These are phyloP conservation scores for Vanrija humicola DNA, from an alignment of 1,284 basidiomycete genomes.

Conservation along the genomic window DNA sequence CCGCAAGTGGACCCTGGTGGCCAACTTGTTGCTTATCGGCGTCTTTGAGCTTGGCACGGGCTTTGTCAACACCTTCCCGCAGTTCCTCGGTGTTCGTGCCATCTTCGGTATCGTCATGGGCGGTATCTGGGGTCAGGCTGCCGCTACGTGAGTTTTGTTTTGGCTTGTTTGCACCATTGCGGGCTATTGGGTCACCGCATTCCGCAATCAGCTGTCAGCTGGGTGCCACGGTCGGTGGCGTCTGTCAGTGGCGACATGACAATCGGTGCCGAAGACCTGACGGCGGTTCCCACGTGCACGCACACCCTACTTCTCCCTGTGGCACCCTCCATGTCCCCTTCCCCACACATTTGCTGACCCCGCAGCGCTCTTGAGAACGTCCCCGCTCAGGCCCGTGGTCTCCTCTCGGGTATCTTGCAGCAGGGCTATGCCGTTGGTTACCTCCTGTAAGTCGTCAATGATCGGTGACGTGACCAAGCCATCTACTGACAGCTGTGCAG, in stretches of 20 bases:
- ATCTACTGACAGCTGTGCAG: background rate
- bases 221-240: no score
- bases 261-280: no score
- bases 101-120: slow-evolving; percentile 85
- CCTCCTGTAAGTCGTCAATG: slow-evolving; percentile 34
- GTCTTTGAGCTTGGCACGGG: slow-evolving; percentile 69
- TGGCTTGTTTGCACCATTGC: no score
- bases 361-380: slow-evolving; percentile 80
- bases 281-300: no score
- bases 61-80: slow-evolving; percentile 51
- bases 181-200: no score
- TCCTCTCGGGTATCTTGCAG: slow-evolving; percentile 79
- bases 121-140: slow-evolving; percentile 51
- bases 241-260: no score
- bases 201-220: no score
- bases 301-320: no score
- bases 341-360: background rate
- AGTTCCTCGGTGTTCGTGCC: slow-evolving; percentile 55
- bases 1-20: slow-evolving; percentile 75
- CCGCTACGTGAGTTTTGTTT: slow-evolving; percentile 22
- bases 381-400: slow-evolving; percentile 77
- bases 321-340: no score
- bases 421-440: slow-evolving; percentile 66
- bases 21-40: slow-evolving; percentile 68
- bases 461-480: background rate